Conservation (phyloP, 2,329 filamentous ascomycete species). For the Colletotrichum graminicola region DNA sequence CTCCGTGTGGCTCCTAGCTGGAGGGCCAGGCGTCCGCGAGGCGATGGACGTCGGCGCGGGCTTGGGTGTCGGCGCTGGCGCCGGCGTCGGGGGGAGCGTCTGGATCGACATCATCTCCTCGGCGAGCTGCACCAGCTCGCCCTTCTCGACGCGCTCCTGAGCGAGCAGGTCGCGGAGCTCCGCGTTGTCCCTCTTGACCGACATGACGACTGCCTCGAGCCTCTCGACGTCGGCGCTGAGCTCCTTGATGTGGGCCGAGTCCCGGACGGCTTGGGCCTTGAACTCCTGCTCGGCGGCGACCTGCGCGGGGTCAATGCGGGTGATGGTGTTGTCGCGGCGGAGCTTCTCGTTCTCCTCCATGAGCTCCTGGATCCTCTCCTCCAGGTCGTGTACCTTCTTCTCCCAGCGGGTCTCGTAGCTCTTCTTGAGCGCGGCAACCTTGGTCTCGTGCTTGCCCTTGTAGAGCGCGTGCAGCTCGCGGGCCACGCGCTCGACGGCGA, state of each 20-base stretch:
- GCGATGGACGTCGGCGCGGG: constrained; percentile 44
- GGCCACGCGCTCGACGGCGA: constrained; percentile 91
- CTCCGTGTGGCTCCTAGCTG: constrained; percentile 45
- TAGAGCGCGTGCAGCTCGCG: constrained; percentile 92
- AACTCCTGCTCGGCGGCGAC: constrained; percentile 64
- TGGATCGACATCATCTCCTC: constrained; percentile 86
- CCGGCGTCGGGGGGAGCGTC: constrained; percentile 55
- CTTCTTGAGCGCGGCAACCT: constrained; percentile 90
- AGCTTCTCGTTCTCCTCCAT: constrained; percentile 81
- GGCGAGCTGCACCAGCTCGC: constrained; percentile 82
- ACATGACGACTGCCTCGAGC: constrained; percentile 77
- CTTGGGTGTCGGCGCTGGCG: constrained; percentile 29
- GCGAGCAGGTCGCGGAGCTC: constrained; percentile 75
- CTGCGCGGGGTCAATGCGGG: constrained; percentile 64
- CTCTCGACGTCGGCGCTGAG: constrained; percentile 81
- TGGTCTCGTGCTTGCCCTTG: constrained; percentile 97
- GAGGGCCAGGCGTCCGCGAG: constrained; percentile 40
- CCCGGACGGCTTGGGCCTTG: constrained; percentile 70
- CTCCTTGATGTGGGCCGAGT: constrained; percentile 75
- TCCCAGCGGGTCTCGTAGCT: constrained; percentile 90
- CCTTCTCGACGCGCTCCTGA: constrained; percentile 83
- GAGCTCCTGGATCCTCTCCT: constrained; percentile 77
- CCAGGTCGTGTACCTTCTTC: constrained; percentile 85
- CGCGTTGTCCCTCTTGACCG: constrained; percentile 77
- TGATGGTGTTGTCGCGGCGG: constrained; percentile 75